Conservation (phyloP, 1,284 basidiomycete genomes). For the Neonothopanus nambi region DNA sequence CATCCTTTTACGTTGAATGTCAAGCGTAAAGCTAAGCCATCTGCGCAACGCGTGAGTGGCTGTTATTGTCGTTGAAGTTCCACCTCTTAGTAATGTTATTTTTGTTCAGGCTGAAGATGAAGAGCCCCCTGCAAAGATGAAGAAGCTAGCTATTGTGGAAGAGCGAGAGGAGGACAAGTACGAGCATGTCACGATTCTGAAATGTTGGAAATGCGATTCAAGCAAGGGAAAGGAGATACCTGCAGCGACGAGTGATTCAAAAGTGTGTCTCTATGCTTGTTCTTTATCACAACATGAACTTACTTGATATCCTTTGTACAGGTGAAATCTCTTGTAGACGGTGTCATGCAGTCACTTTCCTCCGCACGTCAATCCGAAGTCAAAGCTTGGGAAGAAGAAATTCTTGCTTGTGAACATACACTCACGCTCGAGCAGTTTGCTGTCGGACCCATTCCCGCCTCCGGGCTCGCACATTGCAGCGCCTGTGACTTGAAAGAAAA, state of each 20-base stretch:
- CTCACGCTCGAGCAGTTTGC: conserved; percentile 70
- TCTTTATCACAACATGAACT: not conserved
- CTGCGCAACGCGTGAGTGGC: conserved; percentile 62
- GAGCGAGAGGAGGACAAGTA: conserved; percentile 90
- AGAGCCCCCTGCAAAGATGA: conserved; percentile 85
- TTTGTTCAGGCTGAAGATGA: conserved; percentile 51
- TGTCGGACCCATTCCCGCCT: conserved; percentile 6
- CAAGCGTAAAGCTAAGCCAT: conserved; percentile 71
- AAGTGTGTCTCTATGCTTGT: conserved; percentile 31
- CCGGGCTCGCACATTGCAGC: conserved; percentile 76
- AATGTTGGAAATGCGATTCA: conserved; percentile 75
- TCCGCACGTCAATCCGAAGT: conserved; percentile 93
- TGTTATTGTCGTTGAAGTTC: not conserved
- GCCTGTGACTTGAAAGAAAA: conserved; percentile 86
- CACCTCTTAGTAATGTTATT: not conserved
- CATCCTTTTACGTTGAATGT: conserved; percentile 86
- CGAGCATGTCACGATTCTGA: conserved; percentile 65
- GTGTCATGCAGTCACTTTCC: conserved; percentile 80
- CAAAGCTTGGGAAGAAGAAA: conserved; percentile 97
- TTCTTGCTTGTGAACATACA: conserved; percentile 86
- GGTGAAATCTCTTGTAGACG: conserved; percentile 63
- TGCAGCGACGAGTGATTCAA: conserved; percentile 31
- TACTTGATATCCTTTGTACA: conserved; percentile 22
- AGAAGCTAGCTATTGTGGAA: conserved; percentile 85
- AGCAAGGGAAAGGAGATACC: conserved; percentile 53